A percentile compares a stretch with the other conserved stretches of the same genome.
These are phyloP conservation scores for Mortierella sp. DNA, from an alignment of 371 early-diverging fungal genomes.

Conservation along the genomic window DNA sequence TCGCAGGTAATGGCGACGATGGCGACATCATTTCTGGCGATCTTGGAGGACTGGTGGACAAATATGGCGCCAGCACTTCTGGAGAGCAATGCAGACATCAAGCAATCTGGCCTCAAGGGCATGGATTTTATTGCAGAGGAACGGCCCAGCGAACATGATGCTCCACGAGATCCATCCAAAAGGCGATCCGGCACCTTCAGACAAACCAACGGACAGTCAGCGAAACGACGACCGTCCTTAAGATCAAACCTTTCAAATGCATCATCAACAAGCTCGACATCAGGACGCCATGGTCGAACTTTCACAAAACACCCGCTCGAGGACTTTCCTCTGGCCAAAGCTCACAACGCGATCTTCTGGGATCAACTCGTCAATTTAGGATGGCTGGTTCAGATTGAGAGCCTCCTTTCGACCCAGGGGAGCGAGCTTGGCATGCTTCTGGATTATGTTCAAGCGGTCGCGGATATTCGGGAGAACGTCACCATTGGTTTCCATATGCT, in stretches of 20 bases:
- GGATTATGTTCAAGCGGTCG: slow-evolving; percentile 45
- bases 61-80: slow-evolving; percentile 30
- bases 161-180: not conserved
- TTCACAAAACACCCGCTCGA: slow-evolving; percentile 30
- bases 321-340: slow-evolving; percentile 24
- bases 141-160: not conserved
- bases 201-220: slow-evolving; percentile 12
- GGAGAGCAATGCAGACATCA: slow-evolving; percentile 12
- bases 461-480: slow-evolving; percentile 42
- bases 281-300: slow-evolving; percentile 10
- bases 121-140: slow-evolving; percentile 36
- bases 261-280: slow-evolving; percentile 17
- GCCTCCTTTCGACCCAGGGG: slow-evolving; percentile 50
- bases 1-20: slow-evolving; percentile 38
- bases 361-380: slow-evolving; percentile 45
- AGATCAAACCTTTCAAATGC: slow-evolving; percentile 27
- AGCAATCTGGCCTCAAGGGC: slow-evolving; percentile 1
- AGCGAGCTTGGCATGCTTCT: slow-evolving; percentile 52
- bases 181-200: slow-evolving; percentile 8
- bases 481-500: slow-evolving; percentile 40
- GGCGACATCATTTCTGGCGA: slow-evolving; percentile 42
- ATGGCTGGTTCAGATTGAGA: slow-evolving; percentile 55
- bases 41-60: slow-evolving; percentile 57
- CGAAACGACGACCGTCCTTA: slow-evolving; percentile 26
- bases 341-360: slow-evolving; percentile 49